phyloP scores from a whole-genome alignment of 495 filamentous ascomycete genomes.

The Penicillium nucicola region DNA sequence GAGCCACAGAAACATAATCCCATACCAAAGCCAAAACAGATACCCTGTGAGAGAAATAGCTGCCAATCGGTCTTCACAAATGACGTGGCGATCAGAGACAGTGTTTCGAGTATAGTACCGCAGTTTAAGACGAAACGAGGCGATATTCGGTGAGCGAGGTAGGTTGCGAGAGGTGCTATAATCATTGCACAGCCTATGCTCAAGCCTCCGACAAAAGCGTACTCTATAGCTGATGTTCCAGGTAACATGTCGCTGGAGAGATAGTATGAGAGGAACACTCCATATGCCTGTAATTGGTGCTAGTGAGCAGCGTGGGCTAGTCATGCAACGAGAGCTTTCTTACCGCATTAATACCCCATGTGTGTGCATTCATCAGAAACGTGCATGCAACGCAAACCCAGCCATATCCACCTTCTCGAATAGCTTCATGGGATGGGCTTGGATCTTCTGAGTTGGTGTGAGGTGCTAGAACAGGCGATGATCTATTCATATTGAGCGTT shows the following conservation, averaged over 20 bases:
- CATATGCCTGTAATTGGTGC: slow-evolving; percentile 26
- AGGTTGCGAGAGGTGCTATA: slow-evolving; percentile 46
- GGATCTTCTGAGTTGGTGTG: neutral
- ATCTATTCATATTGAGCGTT: too few relatives aligned
- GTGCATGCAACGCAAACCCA: slow-evolving; percentile 35
- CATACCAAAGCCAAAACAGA: slow-evolving; percentile 47
- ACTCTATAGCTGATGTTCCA: slow-evolving; percentile 40
- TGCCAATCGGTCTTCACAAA: slow-evolving; percentile 47
- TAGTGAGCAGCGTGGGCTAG: neutral
- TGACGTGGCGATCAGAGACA: slow-evolving; percentile 44
- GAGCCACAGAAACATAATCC: slow-evolving; percentile 50
- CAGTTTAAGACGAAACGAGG: slow-evolving; percentile 36
- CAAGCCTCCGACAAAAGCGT: slow-evolving; percentile 52
- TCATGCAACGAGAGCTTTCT: neutral
- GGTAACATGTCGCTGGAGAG: slow-evolving; percentile 42
- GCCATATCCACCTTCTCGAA: slow-evolving; percentile 38
- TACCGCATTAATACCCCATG: slow-evolving; percentile 38
- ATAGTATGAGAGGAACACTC: slow-evolving; percentile 53
- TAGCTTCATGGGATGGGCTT: slow-evolving; percentile 2
- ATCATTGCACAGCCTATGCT: slow-evolving; percentile 47
- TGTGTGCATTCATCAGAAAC: slow-evolving; percentile 40
- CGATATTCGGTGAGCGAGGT: slow-evolving; percentile 20
- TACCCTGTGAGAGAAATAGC: slow-evolving; percentile 49
- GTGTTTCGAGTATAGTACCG: slow-evolving; percentile 37
- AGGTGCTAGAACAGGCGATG: too few relatives aligned